Conservation (phyloP, 257 asterid species). For the Oldenlandia corymbosa region DNA sequence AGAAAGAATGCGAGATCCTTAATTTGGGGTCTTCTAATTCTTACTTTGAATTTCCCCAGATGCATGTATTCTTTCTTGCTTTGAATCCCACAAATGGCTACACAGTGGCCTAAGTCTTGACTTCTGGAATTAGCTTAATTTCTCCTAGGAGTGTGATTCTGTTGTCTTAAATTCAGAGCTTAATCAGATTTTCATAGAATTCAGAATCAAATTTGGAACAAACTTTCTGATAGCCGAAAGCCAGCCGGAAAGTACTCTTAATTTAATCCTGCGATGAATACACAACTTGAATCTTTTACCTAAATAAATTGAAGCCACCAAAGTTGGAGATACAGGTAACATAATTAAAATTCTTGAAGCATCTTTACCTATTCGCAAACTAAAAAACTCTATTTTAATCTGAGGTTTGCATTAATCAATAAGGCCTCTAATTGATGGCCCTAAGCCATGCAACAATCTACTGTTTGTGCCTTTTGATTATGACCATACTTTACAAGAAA, state of each 20-base stretch:
- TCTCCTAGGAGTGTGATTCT: too few relatives aligned
- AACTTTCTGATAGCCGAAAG: neutral
- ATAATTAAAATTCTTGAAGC: conserved; percentile 23
- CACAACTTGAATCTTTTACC: neutral
- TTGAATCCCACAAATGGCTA: too few relatives aligned
- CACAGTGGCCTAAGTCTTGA: too few relatives aligned
- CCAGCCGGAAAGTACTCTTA: neutral
- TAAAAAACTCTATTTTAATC: neutral
- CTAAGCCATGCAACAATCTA: conserved; percentile 13
- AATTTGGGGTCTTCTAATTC: too few relatives aligned
- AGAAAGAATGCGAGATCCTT: too few relatives aligned
- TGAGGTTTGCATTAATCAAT: neutral
- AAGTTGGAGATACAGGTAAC: conserved; percentile 8
- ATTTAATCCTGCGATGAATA: neutral
- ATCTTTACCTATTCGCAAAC: neutral
- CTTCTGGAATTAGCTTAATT: too few relatives aligned
- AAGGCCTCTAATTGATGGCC: conserved; percentile 21
- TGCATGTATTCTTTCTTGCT: too few relatives aligned
- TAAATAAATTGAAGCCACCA: conserved; percentile 4
- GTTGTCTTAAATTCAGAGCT: too few relatives aligned
- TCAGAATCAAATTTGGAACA: conserved; percentile 3
- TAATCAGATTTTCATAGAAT: neutral
- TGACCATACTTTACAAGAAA: conserved; percentile 20
- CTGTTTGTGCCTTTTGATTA: conserved; percentile 8
- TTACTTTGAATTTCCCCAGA: too few relatives aligned